A percentile compares a stretch with the other conserved stretches of the same genome.
Evolutionary conservation across 2,329 filamentous ascomycete genomes (phyloP).

Genomic region (Monilinia laxa): DNA sequence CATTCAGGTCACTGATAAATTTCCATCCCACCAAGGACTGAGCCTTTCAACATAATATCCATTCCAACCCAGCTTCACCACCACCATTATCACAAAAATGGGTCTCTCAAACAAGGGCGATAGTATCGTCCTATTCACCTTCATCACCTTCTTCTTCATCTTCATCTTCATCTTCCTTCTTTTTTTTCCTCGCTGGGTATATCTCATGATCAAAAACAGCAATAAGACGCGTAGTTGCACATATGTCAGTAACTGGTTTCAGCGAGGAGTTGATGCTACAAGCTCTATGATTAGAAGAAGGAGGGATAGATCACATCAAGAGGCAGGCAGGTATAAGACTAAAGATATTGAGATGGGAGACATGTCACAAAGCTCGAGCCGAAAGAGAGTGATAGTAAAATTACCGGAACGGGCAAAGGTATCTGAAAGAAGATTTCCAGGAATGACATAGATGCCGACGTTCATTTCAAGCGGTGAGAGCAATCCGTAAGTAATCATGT

Average conservation of each 20-base stretch:
- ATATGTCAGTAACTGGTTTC: conserved; percentile 2
- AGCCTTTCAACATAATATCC: not conserved
- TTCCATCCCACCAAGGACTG: not conserved
- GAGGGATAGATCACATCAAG: not conserved
- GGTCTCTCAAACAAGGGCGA: conserved; percentile 12
- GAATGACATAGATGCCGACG: not conserved
- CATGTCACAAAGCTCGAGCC: not conserved
- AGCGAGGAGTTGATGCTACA: not conserved
- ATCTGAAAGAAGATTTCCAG: not conserved
- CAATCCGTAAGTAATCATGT: not conserved
- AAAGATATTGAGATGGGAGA: conserved; percentile 4
- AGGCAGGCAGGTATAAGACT: not conserved
- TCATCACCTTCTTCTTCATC: not conserved
- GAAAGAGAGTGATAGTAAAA: not conserved
- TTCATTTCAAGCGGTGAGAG: not conserved
- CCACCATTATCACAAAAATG: not conserved
- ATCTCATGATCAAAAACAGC: not conserved
- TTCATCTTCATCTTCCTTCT: conserved; percentile 2
- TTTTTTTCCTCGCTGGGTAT: conserved; percentile 3
- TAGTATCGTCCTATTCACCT: not conserved
- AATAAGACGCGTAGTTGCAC: not conserved
- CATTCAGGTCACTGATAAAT: not conserved
- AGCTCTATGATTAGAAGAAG: not conserved
- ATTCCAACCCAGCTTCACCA: not conserved
- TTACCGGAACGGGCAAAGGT: not conserved